phyloP scores from a whole-genome alignment of 192 early-diverging fungal genomes.

The Funneliformis mosseae region DNA sequence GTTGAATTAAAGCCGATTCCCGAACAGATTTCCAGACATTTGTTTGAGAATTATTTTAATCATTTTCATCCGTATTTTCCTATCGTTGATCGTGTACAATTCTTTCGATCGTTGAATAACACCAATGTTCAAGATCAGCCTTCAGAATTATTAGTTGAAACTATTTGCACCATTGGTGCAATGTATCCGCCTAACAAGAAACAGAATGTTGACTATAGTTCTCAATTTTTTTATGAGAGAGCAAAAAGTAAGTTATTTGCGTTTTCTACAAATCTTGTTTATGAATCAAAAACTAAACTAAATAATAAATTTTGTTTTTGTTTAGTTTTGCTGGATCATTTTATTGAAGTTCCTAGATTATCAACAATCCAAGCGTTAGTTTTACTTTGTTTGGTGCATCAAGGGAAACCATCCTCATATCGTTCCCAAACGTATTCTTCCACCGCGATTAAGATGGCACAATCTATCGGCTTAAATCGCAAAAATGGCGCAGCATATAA shows the following conservation, averaged over 20 bases:
- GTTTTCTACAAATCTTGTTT: too few relatives aligned
- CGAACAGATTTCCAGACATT: not conserved
- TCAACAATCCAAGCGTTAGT: constrained; percentile 48
- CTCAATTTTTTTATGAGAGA: constrained; percentile 23
- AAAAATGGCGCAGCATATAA: constrained; percentile 23
- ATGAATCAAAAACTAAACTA: not conserved
- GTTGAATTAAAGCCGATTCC: not conserved
- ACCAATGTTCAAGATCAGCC: constrained; percentile 19
- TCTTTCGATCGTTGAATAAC: constrained; percentile 32
- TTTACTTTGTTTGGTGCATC: constrained; percentile 44
- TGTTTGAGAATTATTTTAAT: constrained; percentile 37
- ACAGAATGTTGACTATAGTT: constrained; percentile 26
- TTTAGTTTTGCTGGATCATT: constrained; percentile 39
- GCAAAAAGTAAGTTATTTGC: constrained; percentile 24
- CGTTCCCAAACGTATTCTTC: constrained; percentile 43
- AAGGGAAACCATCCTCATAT: constrained; percentile 43
- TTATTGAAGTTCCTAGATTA: constrained; percentile 46
- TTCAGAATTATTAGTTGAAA: constrained; percentile 46
- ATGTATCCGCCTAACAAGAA: constrained; percentile 26
- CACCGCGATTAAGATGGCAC: constrained; percentile 51
- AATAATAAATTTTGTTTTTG: constrained; percentile 20
- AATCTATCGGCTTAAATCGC: constrained; percentile 45
- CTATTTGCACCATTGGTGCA: constrained; percentile 42
- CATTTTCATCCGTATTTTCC: constrained; percentile 43
- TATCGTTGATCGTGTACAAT: constrained; percentile 31